Base-by-base conservation (phyloP, 2,329 filamentous ascomycete genomes). In the Paracoccidioides brasiliensis region DNA sequence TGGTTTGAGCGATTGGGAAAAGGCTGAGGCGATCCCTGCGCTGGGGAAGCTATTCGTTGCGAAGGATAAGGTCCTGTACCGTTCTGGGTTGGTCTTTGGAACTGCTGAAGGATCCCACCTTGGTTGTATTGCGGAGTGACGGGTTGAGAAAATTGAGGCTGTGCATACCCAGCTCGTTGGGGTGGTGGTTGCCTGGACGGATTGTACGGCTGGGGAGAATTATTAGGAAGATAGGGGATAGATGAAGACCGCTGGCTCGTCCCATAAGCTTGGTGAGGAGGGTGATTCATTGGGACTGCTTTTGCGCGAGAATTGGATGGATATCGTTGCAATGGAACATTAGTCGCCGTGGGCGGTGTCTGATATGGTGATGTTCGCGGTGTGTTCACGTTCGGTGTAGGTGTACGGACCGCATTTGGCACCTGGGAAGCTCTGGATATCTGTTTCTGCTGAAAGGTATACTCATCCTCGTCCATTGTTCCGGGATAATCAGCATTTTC, bases 381-480 rank as follows among this genome's bases (percentile, higher is more conserved):
- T 22, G 57, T 54, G 32, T 56, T 52, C 52, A 58, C 59, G 54
- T 61, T 58, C 50, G 71, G 69, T 3, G 68, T 72, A 28, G 69
- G 63, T 37, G 64, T 64, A 40, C 69, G 68, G 56, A 63, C 67
- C 2, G 65, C 63, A 33, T 66, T 62, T 40, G 62, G 63, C 28
- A 70, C 64, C 15, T 50, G 62, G 35, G 65, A 61, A 35, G 66
- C 58, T 44, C 65, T 66, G 10, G 69, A 64, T 15, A 66, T 62
- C 46, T 72, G 70, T 57, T 72, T 70, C 59, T 73, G 70, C 54
- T 80, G 79, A 37, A 78, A 68, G 43, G 79, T 80, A 42, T 77
- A 77, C 60, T 89, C 85, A 62, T 95, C 89, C 63, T 91, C 88
- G 62, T 94, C 89, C 81, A 94, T 84, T 3, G 85, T 81, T 4